Evolutionary conservation across 1,139 yeast species (phyloP).

Genomic region (Taphrina flavorubra): DNA sequence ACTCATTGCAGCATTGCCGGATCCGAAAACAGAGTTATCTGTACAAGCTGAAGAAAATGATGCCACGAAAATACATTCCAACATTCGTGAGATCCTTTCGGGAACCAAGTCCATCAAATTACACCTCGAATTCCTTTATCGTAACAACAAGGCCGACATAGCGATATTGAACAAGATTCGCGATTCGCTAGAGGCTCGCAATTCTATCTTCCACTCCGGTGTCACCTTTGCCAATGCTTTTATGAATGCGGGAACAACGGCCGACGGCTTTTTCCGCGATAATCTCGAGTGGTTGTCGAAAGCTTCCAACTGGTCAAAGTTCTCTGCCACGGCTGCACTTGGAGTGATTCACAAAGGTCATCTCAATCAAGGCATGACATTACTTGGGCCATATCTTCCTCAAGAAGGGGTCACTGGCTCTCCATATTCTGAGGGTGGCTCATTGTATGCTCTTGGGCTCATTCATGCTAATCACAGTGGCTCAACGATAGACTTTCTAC

Average conservation of each 20-base stretch:
- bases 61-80: slow-evolving; percentile 11
- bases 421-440: slow-evolving; percentile 93
- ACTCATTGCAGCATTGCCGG: slow-evolving; percentile 55
- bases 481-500: slow-evolving; percentile 80
- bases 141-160: slow-evolving; percentile 86
- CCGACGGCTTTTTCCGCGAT: slow-evolving; percentile 86
- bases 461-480: slow-evolving; percentile 96
- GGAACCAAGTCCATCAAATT: slow-evolving; percentile 96
- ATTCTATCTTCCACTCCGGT: slow-evolving; percentile 93
- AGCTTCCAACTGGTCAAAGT: slow-evolving; percentile 97
- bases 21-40: slow-evolving; percentile 53
- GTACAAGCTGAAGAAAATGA: slow-evolving; percentile 55
- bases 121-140: slow-evolving; percentile 83
- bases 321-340: slow-evolving; percentile 95
- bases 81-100: slow-evolving; percentile 61
- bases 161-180: slow-evolving; percentile 82
- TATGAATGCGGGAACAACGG: slow-evolving; percentile 96
- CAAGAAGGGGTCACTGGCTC: slow-evolving; percentile 53
- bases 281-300: slow-evolving; percentile 96
- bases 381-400: slow-evolving; percentile 90
- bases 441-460: slow-evolving; percentile 89
- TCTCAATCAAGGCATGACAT: slow-evolving; percentile 83
- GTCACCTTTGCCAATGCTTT: slow-evolving; percentile 94
- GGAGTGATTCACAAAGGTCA: slow-evolving; percentile 98
- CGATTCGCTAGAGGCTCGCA: slow-evolving; percentile 83